Evolutionary conservation across 495 filamentous ascomycete genomes (phyloP).

Genomic region (Lepraria neglecta): DNA sequence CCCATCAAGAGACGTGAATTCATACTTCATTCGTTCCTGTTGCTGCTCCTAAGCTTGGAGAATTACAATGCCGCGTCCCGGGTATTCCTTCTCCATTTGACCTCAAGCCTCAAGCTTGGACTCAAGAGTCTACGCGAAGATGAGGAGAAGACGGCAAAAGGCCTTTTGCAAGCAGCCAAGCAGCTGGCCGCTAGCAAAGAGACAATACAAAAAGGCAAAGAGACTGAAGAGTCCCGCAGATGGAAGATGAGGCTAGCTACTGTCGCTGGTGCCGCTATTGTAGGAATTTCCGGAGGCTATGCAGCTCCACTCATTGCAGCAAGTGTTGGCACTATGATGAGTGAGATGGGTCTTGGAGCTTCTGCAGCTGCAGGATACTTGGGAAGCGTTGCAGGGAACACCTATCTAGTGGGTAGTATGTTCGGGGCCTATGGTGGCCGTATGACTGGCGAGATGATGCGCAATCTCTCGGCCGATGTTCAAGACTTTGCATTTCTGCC

Average conservation of each 20-base stretch:
- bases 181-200: constrained; percentile 64
- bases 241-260: constrained; percentile 81
- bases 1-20: constrained; percentile 40
- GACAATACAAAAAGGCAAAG: constrained; percentile 59
- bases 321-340: constrained; percentile 74
- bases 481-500: constrained; percentile 86
- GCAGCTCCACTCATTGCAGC: constrained; percentile 77
- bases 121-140: constrained; percentile 60
- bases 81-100: constrained; percentile 62
- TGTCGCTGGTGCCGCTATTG: constrained; percentile 69
- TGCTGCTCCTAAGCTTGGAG: constrained; percentile 73
- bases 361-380: constrained; percentile 74
- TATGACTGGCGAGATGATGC: constrained; percentile 82
- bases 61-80: constrained; percentile 72
- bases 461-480: constrained; percentile 77
- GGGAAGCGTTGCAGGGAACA: constrained; percentile 69
- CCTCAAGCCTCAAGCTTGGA: constrained; percentile 61
- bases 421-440: constrained; percentile 86
- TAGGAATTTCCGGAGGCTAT: constrained; percentile 75
- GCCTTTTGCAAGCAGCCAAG: constrained; percentile 64
- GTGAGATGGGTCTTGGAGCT: constrained; percentile 70
- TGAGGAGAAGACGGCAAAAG: constrained; percentile 67
- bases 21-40: constrained; percentile 57
- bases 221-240: constrained; percentile 56
- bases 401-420: constrained; percentile 69